phyloP scores from a whole-genome alignment of 2,329 filamentous ascomycete species.

The Fusarium camptoceras region DNA sequence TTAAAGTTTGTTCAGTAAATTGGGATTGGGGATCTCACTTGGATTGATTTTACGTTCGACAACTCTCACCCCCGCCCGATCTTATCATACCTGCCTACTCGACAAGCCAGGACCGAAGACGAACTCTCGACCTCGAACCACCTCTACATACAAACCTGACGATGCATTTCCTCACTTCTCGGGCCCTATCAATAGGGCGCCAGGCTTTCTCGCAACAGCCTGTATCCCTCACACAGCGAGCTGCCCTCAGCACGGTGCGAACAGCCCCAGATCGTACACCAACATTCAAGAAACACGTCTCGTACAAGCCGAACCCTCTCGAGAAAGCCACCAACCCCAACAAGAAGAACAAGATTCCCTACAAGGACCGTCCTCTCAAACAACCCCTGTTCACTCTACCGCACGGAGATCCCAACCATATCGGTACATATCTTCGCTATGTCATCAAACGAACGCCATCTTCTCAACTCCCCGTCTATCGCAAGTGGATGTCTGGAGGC shows the following conservation, averaged over 20 bases:
- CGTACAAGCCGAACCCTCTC: slow-evolving; percentile 39
- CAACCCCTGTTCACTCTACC: slow-evolving; percentile 48
- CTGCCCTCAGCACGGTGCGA: slow-evolving; percentile 26
- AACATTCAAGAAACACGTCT: slow-evolving; percentile 44
- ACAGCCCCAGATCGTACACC: slow-evolving; percentile 24
- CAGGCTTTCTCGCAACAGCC: slow-evolving; percentile 27
- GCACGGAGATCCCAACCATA: slow-evolving; percentile 48
- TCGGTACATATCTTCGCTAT: slow-evolving; percentile 63
- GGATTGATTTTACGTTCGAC: not conserved
- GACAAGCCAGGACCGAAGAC: not conserved
- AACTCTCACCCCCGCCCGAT: not conserved
- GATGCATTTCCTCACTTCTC: slow-evolving; percentile 47
- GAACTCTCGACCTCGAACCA: slow-evolving; percentile 16
- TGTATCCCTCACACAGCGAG: slow-evolving; percentile 22
- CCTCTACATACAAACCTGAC: slow-evolving; percentile 17
- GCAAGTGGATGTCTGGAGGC: slow-evolving; percentile 77
- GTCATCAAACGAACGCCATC: slow-evolving; percentile 77
- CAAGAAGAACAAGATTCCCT: slow-evolving; percentile 44
- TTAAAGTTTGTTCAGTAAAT: slow-evolving; percentile 2
- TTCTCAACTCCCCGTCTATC: slow-evolving; percentile 82
- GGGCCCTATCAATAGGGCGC: slow-evolving; percentile 41
- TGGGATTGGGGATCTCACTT: slow-evolving; percentile 24
- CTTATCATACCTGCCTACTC: not conserved
- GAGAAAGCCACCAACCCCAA: slow-evolving; percentile 42
- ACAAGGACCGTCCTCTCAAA: slow-evolving; percentile 41